Evolutionary conservation across 2,329 filamentous ascomycete species (phyloP).

Genomic region (Xylaria arbuscula): DNA sequence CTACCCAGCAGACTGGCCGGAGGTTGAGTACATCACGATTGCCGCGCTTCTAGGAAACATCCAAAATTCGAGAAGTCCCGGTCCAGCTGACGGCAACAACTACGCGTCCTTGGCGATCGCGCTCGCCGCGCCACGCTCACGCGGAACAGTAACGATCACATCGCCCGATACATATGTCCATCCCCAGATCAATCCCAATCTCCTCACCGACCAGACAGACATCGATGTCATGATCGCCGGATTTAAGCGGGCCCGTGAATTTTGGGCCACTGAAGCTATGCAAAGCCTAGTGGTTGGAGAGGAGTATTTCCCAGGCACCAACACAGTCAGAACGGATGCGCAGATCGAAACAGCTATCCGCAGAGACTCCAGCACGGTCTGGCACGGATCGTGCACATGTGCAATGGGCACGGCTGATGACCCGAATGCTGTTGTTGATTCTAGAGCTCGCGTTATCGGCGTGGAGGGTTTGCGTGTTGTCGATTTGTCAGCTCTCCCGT

Average conservation of each 20-base stretch:
- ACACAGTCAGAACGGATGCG: constrained; percentile 25
- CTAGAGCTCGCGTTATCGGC: constrained; percentile 47
- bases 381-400: no score
- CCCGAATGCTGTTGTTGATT: constrained; percentile 49
- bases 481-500: constrained; percentile 47
- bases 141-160: constrained; percentile 8
- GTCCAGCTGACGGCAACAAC: constrained; percentile 14
- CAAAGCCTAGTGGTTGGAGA: neutral
- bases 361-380: constrained; percentile 29
- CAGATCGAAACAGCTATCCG: constrained; percentile 32
- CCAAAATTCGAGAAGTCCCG: neutral
- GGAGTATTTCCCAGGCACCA: constrained; percentile 15
- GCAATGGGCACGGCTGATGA: constrained; percentile 48
- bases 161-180: neutral
- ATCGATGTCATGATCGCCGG: constrained; percentile 43
- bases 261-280: constrained; percentile 4
- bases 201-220: constrained; percentile 14
- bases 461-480: constrained; percentile 49
- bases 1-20: constrained; percentile 13
- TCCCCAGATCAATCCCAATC: constrained; percentile 18
- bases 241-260: constrained; percentile 25
- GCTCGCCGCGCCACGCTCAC: neutral
- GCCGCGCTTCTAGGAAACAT: neutral
- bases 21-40: constrained; percentile 8
- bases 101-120: constrained; percentile 14